Conservation (phyloP, 495 filamentous ascomycete species). For the Recurvomyces mirabilis region DNA sequence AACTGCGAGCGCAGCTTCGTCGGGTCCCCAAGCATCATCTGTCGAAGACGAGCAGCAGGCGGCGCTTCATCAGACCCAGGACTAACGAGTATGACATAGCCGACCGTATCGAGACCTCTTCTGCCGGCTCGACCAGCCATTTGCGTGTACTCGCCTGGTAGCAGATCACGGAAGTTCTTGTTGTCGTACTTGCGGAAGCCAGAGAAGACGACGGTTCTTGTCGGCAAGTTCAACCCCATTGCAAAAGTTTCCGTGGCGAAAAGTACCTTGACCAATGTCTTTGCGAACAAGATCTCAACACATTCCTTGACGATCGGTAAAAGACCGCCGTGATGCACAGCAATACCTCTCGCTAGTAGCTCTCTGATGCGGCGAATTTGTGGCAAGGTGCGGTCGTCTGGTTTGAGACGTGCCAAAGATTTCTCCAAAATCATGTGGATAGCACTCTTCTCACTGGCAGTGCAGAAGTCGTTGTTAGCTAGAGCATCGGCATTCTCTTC, state of each 20-base stretch:
- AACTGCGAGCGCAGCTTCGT: conserved; percentile 94
- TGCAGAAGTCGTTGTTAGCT: conserved; percentile 88
- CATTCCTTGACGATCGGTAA: conserved; percentile 96
- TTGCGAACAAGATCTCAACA: conserved; percentile 92
- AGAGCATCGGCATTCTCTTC: conserved; percentile 94
- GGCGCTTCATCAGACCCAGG: conserved; percentile 79
- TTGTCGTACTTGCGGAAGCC: conserved; percentile 95
- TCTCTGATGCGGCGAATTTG: conserved; percentile 84
- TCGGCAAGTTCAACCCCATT: conserved; percentile 94
- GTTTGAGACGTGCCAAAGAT: conserved; percentile 83
- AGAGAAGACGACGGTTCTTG: conserved; percentile 92
- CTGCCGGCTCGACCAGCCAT: conserved; percentile 95
- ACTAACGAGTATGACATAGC: conserved; percentile 84
- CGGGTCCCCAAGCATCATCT: conserved; percentile 94
- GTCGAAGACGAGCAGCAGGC: conserved; percentile 61
- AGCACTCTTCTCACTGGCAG: conserved; percentile 82
- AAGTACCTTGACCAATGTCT: conserved; percentile 86
- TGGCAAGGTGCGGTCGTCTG: conserved; percentile 76
- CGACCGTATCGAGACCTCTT: conserved; percentile 81
- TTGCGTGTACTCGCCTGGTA: conserved; percentile 94
- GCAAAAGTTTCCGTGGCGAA: conserved; percentile 98
- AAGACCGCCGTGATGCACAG: conserved; percentile 91
- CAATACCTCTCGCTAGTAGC: conserved; percentile 75
- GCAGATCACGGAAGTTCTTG: conserved; percentile 75
- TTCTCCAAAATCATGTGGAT: conserved; percentile 97